phyloP scores from a whole-genome alignment of 2,329 filamentous ascomycete genomes.

The Cladophialophora bantiana region DNA sequence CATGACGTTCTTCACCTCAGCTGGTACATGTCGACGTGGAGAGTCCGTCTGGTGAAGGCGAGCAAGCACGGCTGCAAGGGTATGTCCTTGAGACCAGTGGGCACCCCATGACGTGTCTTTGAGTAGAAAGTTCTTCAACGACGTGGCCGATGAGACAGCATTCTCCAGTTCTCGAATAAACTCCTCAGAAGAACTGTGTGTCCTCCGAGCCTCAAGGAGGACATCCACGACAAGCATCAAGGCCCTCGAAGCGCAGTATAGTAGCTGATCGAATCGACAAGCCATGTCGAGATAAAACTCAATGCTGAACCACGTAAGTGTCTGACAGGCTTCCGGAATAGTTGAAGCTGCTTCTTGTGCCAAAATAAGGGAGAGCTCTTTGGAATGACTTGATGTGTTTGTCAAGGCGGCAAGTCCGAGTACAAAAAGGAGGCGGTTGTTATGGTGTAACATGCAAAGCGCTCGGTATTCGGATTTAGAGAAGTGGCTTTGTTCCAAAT shows the following conservation, averaged over 20 bases:
- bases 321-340: conserved; percentile 6
- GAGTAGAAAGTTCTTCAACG: conserved; percentile 8
- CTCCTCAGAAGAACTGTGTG: background rate
- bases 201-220: background rate
- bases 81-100: conserved; percentile 16
- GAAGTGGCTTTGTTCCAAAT: background rate
- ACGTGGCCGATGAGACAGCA: background rate
- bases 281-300: conserved; percentile 4
- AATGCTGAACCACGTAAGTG: background rate
- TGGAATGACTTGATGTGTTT: background rate
- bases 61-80: conserved; percentile 6
- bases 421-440: conserved; percentile 4
- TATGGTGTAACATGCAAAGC: conserved; percentile 4
- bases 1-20: conserved; percentile 10
- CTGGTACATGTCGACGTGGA: background rate
- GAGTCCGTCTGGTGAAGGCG: conserved; percentile 4
- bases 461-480: background rate
- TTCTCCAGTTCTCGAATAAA: conserved; percentile 5
- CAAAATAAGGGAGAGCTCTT: conserved; percentile 1
- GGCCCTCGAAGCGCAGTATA: conserved; percentile 9
- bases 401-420: conserved; percentile 3
- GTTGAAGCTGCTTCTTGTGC: conserved; percentile 4
- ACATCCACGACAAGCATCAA: conserved; percentile 18
- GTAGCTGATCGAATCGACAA: background rate
- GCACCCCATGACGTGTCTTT: conserved; percentile 10